phyloP scores from a whole-genome alignment of 78 protist species.

The Pirum gemmata region DNA sequence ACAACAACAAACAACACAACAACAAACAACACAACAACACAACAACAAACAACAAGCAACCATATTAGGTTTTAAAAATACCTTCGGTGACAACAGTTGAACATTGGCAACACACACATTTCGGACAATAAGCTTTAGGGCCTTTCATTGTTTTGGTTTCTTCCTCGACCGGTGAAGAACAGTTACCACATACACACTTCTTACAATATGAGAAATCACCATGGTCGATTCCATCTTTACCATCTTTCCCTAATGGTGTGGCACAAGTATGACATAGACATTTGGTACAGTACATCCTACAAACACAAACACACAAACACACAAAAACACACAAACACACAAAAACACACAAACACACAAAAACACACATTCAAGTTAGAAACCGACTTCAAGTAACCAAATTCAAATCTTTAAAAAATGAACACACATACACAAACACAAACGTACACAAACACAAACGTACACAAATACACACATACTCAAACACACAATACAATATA shows the following conservation, averaged over 20 bases:
- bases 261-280: conserved; percentile 14
- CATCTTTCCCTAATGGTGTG: neutral
- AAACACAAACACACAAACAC: too few species aligned
- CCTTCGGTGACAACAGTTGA: neutral
- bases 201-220: conserved; percentile 7
- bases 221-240: neutral
- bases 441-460: too few species aligned
- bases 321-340: too few species aligned
- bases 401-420: too few species aligned
- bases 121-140: conserved; percentile 16
- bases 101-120: conserved; percentile 37
- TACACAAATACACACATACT: neutral
- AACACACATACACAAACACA: too few species aligned
- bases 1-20: too few species aligned
- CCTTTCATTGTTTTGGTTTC: neutral
- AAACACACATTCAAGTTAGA: too few species aligned
- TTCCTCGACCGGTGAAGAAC: neutral
- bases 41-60: too few species aligned
- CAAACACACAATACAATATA: conserved; percentile 28
- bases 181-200: conserved; percentile 2
- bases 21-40: too few species aligned
- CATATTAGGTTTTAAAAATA: too few species aligned
- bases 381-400: too few species aligned
- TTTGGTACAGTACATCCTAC: neutral
- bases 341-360: too few species aligned